Evolutionary conservation across 2,329 filamentous ascomycete species (phyloP).

Genomic region (Cladosporium cucumerinum): DNA sequence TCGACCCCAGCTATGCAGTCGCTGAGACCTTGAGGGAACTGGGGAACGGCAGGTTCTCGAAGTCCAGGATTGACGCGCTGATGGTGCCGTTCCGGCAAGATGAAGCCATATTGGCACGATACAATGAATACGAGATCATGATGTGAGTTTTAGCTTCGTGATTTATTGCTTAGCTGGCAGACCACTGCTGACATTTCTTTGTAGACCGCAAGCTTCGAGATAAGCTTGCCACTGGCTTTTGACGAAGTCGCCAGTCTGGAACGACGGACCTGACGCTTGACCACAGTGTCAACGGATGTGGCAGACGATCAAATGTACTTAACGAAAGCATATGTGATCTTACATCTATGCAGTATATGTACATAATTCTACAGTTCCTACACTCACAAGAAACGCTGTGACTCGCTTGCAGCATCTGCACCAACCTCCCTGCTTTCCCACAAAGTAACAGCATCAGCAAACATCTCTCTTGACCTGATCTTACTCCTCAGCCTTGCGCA

Average conservation of each 20-base stretch:
- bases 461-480: constrained; percentile 78
- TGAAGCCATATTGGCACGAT: constrained; percentile 63
- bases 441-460: constrained; percentile 54
- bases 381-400: constrained; percentile 11
- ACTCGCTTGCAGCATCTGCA: background rate
- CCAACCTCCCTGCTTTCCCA: constrained; percentile 30
- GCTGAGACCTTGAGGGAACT: constrained; percentile 61
- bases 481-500: constrained; percentile 82
- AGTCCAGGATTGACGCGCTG: constrained; percentile 44
- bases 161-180: background rate
- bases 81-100: constrained; percentile 73
- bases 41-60: constrained; percentile 44
- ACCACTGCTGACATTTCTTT: background rate
- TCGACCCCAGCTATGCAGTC: constrained; percentile 80
- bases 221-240: background rate
- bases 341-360: background rate
- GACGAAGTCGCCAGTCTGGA: background rate
- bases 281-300: background rate
- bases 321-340: background rate
- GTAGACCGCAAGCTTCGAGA: background rate
- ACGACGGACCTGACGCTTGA: background rate
- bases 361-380: background rate
- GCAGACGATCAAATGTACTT: background rate
- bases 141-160: constrained; percentile 22
- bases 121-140: constrained; percentile 68